A percentile compares a stretch with the other conserved stretches of the same genome.
These are phyloP conservation scores for Suillus bovinus DNA, from an alignment of 768 basidiomycete genomes.

Conservation along the genomic window DNA sequence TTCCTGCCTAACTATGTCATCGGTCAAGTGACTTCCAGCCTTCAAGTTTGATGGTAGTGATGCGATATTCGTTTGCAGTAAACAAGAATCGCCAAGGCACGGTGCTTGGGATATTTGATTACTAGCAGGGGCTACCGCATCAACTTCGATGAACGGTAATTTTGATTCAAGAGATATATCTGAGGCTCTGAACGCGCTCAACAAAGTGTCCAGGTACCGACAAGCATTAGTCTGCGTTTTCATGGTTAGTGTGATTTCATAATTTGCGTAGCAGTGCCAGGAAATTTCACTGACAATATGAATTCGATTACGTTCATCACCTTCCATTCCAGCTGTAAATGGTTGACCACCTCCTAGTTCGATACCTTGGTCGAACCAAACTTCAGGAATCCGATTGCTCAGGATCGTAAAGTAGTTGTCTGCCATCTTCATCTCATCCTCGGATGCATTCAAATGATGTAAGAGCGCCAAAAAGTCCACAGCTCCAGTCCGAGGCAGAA, in stretches of 20 bases:
- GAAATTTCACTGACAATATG: constrained; percentile 53
- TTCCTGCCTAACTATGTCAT: constrained; percentile 47
- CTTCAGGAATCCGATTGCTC: constrained; percentile 53
- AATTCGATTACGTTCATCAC: constrained; percentile 53
- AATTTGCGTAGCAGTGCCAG: constrained; percentile 1
- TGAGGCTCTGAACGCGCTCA: neutral
- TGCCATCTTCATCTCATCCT: constrained; percentile 60
- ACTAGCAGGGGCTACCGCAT: neutral
- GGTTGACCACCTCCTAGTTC: constrained; percentile 58
- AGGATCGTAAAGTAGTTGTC: constrained; percentile 71
- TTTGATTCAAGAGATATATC: neutral
- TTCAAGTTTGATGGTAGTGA: constrained; percentile 38
- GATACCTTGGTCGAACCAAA: constrained; percentile 67
- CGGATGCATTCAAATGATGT: constrained; percentile 40
- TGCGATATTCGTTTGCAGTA: constrained; percentile 54
- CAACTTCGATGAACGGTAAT: constrained; percentile 1
- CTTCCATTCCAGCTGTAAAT: constrained; percentile 61
- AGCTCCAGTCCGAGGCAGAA: constrained; percentile 46
- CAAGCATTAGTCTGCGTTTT: constrained; percentile 44
- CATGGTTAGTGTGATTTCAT: neutral
- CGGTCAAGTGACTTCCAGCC: constrained; percentile 26
- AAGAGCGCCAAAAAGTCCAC: constrained; percentile 52
- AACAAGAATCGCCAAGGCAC: constrained; percentile 46
- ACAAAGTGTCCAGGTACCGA: constrained; percentile 41
- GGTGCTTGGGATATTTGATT: constrained; percentile 29